Conservation (phyloP, 163 green algal genomes). For the Chlamydomonas reinhardtii region DNA sequence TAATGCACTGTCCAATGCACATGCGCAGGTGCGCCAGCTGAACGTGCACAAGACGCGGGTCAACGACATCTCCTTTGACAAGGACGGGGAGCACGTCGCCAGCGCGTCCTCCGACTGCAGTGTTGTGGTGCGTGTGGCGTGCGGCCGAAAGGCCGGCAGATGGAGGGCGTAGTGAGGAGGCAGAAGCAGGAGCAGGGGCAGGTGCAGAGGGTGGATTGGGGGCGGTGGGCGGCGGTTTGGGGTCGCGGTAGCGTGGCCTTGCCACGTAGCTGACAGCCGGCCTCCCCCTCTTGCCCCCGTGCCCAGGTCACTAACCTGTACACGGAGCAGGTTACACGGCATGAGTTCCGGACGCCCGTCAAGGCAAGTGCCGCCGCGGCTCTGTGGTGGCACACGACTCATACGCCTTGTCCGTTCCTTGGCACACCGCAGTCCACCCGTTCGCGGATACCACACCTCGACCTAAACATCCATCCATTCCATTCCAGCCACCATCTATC, state of each 20-base stretch:
- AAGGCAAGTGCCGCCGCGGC: constrained; percentile 51
- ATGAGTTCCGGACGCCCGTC: constrained; percentile 69
- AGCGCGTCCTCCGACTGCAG: constrained; percentile 87
- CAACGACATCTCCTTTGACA: constrained; percentile 87
- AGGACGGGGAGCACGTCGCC: constrained; percentile 81
- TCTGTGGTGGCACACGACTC: not conserved
- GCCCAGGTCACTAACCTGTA: constrained; percentile 83
- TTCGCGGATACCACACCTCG: too few relatives aligned
- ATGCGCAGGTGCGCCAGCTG: constrained; percentile 77
- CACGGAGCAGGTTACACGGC: constrained; percentile 58
- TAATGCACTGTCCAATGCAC: not conserved
- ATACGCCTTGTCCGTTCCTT: too few relatives aligned
- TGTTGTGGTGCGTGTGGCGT: constrained; percentile 67
- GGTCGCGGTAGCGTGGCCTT: too few relatives aligned
- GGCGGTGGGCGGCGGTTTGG: too few relatives aligned
- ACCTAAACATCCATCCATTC: not conserved
- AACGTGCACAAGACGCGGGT: constrained; percentile 77
- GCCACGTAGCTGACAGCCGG: too few relatives aligned
- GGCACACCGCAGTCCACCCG: too few relatives aligned
- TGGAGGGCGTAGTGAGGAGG: not conserved
- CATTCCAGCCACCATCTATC: too few relatives aligned
- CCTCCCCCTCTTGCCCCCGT: too few relatives aligned
- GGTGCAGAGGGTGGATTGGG: too few relatives aligned
- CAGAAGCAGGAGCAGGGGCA: too few relatives aligned
- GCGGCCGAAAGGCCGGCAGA: not conserved